phyloP scores from a whole-genome alignment of 2,329 filamentous ascomycete genomes.

The Sporothrix inflata region DNA sequence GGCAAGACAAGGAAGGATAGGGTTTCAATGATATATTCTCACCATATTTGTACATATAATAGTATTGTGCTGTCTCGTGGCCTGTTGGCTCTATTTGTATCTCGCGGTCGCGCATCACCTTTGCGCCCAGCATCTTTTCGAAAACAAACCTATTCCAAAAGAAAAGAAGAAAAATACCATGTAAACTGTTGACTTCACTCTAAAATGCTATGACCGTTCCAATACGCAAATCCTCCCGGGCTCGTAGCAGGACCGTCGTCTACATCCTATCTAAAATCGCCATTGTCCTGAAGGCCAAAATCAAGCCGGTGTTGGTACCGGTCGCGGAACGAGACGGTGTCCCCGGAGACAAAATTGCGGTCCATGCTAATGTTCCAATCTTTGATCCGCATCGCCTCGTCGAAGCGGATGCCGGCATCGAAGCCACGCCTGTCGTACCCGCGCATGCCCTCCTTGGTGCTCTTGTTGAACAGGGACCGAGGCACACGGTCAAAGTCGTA shows the following conservation, averaged over 20 bases:
- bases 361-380: neutral
- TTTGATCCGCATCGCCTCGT: neutral
- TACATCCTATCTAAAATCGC: conserved; percentile 23
- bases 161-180: neutral
- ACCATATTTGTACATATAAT: neutral
- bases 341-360: neutral
- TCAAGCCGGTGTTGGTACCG: conserved; percentile 32
- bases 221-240: neutral
- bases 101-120: too few relatives aligned
- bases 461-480: neutral
- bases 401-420: neutral
- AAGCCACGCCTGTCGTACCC: neutral
- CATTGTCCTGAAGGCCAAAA: conserved; percentile 25
- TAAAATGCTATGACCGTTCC: neutral
- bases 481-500: neutral
- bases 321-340: neutral
- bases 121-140: neutral
- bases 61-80: neutral
- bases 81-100: neutral
- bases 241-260: neutral
- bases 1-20: neutral
- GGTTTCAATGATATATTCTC: neutral
- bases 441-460: neutral
- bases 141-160: neutral
- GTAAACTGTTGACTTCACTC: neutral